These are phyloP conservation scores for Hyparrhenia diplandra DNA, from an alignment of 176 grass and related monocot species.

Conservation along the genomic window DNA sequence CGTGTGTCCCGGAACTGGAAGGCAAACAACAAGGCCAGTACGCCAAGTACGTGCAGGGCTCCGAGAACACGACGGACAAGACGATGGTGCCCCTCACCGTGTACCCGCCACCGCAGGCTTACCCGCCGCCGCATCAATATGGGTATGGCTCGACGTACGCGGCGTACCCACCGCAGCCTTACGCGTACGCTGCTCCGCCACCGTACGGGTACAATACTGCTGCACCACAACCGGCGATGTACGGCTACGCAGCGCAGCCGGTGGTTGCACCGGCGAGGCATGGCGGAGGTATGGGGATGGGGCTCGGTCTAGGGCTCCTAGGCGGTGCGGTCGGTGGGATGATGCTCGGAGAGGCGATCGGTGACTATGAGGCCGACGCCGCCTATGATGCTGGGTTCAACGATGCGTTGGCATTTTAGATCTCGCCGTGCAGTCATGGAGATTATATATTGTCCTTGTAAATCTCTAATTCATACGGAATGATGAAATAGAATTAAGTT, in stretches of 20 bases:
- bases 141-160: constrained; percentile 30
- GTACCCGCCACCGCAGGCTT: too few relatives aligned
- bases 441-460: constrained; percentile 2
- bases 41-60: background rate
- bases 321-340: constrained; percentile 36
- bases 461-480: too few relatives aligned
- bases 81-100: background rate
- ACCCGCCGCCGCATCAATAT: background rate
- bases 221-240: background rate
- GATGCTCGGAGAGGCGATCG: constrained; percentile 29
- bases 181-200: background rate
- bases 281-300: constrained; percentile 16
- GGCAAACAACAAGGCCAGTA: background rate
- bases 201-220: constrained; percentile 44
- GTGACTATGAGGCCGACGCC: constrained; percentile 4
- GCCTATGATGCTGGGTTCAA: constrained; percentile 31
- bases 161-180: constrained; percentile 24
- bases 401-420: constrained; percentile 23
- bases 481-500: too few relatives aligned
- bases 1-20: background rate
- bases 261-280: background rate
- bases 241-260: constrained; percentile 24
- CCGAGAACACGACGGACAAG: background rate
- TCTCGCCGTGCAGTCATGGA: background rate
- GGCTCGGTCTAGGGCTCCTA: constrained; percentile 33